phyloP scores from a whole-genome alignment of 192 early-diverging fungal species.

The Allomyces macrogynus region DNA sequence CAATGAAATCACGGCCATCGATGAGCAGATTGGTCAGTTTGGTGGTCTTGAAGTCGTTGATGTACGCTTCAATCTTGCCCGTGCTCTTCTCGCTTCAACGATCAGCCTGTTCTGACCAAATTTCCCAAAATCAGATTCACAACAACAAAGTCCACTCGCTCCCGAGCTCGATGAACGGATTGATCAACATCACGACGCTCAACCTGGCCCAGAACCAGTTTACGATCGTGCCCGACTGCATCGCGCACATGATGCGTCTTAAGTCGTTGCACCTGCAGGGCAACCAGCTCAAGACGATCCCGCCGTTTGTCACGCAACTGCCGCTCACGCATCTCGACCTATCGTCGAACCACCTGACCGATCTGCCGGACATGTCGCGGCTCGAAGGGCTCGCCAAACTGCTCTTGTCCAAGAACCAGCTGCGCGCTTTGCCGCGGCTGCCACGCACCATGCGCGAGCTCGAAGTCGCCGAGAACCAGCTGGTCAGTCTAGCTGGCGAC shows the following conservation, averaged over 20 bases:
- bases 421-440: not conserved
- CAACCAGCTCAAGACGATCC: not conserved
- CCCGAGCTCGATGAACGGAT: too few species aligned
- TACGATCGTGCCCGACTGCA: not conserved
- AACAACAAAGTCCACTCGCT: too few species aligned
- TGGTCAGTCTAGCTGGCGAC: not conserved
- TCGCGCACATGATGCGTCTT: not conserved
- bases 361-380: not conserved
- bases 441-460: not conserved
- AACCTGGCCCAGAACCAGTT: not conserved
- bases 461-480: not conserved
- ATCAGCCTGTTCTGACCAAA: too few species aligned
- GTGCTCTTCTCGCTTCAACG: too few species aligned
- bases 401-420: not conserved
- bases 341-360: not conserved
- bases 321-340: not conserved
- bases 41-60: too few species aligned
- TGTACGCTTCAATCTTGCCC: too few species aligned
- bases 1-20: too few species aligned
- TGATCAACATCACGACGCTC: not conserved
- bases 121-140: too few species aligned
- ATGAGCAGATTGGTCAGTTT: too few species aligned
- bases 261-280: not conserved
- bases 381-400: not conserved
- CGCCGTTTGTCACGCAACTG: not conserved